Percentiles rank a stretch among this genome's conserved stretches.
These are phyloP conservation scores for Arthrobotrys sinensis DNA, from an alignment of 2,329 filamentous ascomycete genomes.

Conservation along the genomic window DNA sequence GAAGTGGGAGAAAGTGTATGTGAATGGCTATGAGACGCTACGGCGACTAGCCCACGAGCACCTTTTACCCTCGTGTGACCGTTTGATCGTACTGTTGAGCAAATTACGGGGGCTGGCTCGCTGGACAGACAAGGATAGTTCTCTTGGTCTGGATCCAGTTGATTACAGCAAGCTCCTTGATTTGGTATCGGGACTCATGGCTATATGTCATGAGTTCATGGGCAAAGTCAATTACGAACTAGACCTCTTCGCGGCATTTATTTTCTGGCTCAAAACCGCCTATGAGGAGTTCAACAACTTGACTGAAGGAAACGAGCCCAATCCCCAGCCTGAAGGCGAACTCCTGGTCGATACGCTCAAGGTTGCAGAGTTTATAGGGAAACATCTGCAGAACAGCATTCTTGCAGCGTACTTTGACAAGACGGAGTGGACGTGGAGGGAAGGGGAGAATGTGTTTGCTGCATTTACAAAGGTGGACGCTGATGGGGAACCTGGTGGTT, in stretches of 20 bases:
- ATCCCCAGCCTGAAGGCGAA: constrained; percentile 57
- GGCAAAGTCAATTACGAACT: constrained; percentile 64
- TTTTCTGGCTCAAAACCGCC: constrained; percentile 63
- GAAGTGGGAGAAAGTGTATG: constrained; percentile 91
- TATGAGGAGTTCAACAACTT: constrained; percentile 64
- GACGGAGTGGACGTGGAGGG: constrained; percentile 55
- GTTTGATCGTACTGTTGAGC: constrained; percentile 84
- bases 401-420: constrained; percentile 63
- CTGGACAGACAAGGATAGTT: constrained; percentile 68
- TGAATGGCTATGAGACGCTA: constrained; percentile 82
- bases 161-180: constrained; percentile 65
- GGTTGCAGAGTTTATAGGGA: constrained; percentile 64
- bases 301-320: constrained; percentile 64
- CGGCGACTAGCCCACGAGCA: constrained; percentile 86
- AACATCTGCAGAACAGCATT: constrained; percentile 63
- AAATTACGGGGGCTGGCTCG: constrained; percentile 86
- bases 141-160: constrained; percentile 64
- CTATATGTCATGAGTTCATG: constrained; percentile 64
- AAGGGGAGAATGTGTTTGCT: constrained; percentile 64
- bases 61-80: constrained; percentile 87
- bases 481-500: constrained; percentile 10
- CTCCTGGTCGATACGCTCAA: constrained; percentile 63
- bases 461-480: constrained; percentile 61
- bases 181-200: constrained; percentile 63
- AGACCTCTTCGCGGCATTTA: constrained; percentile 64